Percentiles rank a stretch among this genome's conserved stretches.
Evolutionary conservation across 768 basidiomycete species (phyloP).

Genomic region (Pisolithus microcarpus): DNA sequence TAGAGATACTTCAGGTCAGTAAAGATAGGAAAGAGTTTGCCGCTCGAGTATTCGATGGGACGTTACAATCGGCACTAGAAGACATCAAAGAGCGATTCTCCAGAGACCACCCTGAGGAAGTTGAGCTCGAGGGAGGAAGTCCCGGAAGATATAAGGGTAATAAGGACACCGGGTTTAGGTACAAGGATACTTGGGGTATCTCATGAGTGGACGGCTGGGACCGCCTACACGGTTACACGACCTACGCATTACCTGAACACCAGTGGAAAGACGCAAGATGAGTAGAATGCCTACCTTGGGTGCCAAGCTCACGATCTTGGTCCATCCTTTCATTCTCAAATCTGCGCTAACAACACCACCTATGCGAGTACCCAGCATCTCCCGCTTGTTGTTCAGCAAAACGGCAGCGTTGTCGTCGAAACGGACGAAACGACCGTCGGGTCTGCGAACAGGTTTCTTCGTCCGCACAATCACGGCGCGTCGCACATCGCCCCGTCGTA

Average conservation of each 20-base stretch:
- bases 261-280: not conserved
- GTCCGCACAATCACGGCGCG: slow-evolving; percentile 93
- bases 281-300: slow-evolving; percentile 56
- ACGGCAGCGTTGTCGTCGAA: slow-evolving; percentile 98
- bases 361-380: slow-evolving; percentile 93
- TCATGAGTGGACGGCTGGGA: not conserved
- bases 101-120: too few species aligned
- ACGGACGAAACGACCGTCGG: slow-evolving; percentile 80
- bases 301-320: slow-evolving; percentile 86
- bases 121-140: too few species aligned
- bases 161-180: not conserved
- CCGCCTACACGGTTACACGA: not conserved
- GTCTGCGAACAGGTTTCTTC: slow-evolving; percentile 74
- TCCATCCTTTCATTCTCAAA: slow-evolving; percentile 86
- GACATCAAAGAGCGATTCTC: too few species aligned
- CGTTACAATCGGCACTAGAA: too few species aligned
- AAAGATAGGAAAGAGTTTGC: too few species aligned
- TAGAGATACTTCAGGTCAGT: too few species aligned
- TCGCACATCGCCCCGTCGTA: slow-evolving; percentile 89
- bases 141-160: too few species aligned
- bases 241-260: not conserved
- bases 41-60: too few species aligned
- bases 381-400: slow-evolving; percentile 88
- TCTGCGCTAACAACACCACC: slow-evolving; percentile 91
- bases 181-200: not conserved